These are phyloP conservation scores for Juncus effusus DNA, from an alignment of 176 grass and related monocot species.

Conservation along the genomic window DNA sequence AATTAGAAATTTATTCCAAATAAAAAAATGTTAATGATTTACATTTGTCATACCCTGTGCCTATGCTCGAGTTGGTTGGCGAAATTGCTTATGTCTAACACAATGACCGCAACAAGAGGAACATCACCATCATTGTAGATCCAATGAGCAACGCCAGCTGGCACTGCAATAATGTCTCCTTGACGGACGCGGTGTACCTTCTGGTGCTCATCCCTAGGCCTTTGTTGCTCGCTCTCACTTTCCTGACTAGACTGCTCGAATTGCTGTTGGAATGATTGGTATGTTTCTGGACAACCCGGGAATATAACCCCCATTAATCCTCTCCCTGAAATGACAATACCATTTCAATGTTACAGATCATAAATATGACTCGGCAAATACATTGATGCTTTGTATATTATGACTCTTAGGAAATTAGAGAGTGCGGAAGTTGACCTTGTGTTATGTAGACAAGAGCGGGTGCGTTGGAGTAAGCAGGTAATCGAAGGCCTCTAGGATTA, in stretches of 20 bases:
- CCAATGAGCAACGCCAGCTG: conserved; percentile 33
- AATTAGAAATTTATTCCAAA: background rate
- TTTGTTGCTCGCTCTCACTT: conserved; percentile 14
- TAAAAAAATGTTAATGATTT: background rate
- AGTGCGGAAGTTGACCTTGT: conserved; percentile 13
- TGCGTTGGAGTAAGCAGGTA: conserved; percentile 32
- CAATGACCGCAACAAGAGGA: conserved; percentile 23
- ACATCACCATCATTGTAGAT: conserved; percentile 39
- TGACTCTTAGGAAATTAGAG: background rate
- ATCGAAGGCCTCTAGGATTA: conserved; percentile 24
- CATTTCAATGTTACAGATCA: too few relatives aligned
- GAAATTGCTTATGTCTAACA: conserved; percentile 26
- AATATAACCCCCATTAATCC: conserved; percentile 21
- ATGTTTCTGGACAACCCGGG: conserved; percentile 42
- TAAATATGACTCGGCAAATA: background rate
- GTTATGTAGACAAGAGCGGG: conserved; percentile 29
- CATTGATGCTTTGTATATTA: background rate
- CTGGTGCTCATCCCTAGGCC: conserved; percentile 38
- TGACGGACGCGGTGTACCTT: conserved; percentile 29
- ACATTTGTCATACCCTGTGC: conserved; percentile 23
- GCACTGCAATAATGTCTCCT: conserved; percentile 36
- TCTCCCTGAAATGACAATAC: conserved; percentile 9
- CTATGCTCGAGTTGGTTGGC: conserved; percentile 35
- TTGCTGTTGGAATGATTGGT: conserved; percentile 25
- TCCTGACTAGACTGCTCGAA: conserved; percentile 13